Evolutionary conservation across 768 basidiomycete species (phyloP).

Genomic region (Lactarius sanguifluus): DNA sequence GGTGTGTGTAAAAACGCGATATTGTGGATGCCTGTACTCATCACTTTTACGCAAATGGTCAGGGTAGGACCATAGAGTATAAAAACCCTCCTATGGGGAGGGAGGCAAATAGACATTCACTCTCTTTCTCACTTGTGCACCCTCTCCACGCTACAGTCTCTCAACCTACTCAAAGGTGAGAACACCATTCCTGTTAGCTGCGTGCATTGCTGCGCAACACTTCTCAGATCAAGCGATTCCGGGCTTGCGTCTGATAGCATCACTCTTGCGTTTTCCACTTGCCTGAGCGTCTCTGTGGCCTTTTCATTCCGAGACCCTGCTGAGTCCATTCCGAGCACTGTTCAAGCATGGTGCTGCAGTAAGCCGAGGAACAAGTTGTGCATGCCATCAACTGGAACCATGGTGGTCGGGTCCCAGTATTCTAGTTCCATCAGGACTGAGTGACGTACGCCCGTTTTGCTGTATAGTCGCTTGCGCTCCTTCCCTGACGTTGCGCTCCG

Average conservation of each 20-base stretch:
- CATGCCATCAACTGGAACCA: slow-evolving; percentile 33
- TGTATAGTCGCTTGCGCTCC: slow-evolving; percentile 23
- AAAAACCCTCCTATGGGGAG: too few relatives aligned
- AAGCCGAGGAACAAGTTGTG: slow-evolving; percentile 31
- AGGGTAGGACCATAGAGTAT: too few relatives aligned
- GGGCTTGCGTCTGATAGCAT: background rate
- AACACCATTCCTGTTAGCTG: too few relatives aligned
- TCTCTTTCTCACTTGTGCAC: too few relatives aligned
- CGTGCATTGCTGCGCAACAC: too few relatives aligned
- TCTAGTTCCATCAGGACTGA: slow-evolving; percentile 32
- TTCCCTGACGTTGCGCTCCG: slow-evolving; percentile 18
- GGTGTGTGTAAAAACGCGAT: too few relatives aligned
- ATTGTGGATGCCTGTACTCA: too few relatives aligned
- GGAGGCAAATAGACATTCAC: too few relatives aligned
- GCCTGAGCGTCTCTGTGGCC: background rate
- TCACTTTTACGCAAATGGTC: too few relatives aligned
- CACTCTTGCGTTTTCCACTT: background rate
- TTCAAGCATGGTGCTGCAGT: slow-evolving; percentile 28
- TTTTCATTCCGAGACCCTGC: background rate
- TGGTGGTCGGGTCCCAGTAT: slow-evolving; percentile 33
- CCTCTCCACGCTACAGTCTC: too few relatives aligned
- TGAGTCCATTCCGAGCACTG: slow-evolving; percentile 23
- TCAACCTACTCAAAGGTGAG: too few relatives aligned
- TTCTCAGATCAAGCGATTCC: background rate
- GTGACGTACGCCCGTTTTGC: slow-evolving; percentile 33